Percentiles rank a stretch among this genome's conserved stretches.
phyloP scores from a whole-genome alignment of 148 eudicot species.

The Rhododendron molle region DNA sequence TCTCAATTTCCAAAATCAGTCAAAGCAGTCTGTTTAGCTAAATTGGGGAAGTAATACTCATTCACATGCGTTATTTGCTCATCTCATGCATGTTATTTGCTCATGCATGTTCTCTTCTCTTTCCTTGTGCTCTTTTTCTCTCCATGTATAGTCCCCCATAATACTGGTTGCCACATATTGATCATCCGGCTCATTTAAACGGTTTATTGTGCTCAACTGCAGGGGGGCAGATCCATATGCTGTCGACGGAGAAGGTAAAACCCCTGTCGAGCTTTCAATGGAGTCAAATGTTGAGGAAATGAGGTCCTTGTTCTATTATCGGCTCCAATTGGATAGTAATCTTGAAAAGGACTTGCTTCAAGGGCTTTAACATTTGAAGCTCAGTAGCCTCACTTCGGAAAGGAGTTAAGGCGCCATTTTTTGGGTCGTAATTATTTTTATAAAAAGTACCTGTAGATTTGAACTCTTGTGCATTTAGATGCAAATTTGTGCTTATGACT shows the following conservation, averaged over 20 bases:
- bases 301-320: conserved; percentile 65
- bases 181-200: neutral
- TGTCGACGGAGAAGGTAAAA: conserved; percentile 55
- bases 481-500: neutral
- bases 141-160: neutral
- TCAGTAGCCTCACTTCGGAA: conserved; percentile 21
- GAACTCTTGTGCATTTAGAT: neutral
- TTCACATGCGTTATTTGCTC: neutral
- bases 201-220: conserved; percentile 16
- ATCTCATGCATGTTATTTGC: neutral
- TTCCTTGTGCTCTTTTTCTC: neutral
- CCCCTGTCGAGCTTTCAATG: conserved; percentile 58
- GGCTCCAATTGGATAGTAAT: conserved; percentile 36
- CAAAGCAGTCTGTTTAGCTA: neutral
- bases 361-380: conserved; percentile 10
- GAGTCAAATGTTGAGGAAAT: conserved; percentile 61
- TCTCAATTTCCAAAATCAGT: neutral
- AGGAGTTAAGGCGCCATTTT: neutral
- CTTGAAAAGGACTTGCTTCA: conserved; percentile 6
- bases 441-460: neutral
- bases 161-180: neutral
- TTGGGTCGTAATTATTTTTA: neutral
- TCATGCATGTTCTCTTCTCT: neutral
- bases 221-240: conserved; percentile 85
- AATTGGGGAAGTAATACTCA: neutral